Evolutionary conservation across 2,329 filamentous ascomycete species (phyloP), one percentile per base, ranked within the genome.

Genomic region (Calonectria honghensis): DNA sequence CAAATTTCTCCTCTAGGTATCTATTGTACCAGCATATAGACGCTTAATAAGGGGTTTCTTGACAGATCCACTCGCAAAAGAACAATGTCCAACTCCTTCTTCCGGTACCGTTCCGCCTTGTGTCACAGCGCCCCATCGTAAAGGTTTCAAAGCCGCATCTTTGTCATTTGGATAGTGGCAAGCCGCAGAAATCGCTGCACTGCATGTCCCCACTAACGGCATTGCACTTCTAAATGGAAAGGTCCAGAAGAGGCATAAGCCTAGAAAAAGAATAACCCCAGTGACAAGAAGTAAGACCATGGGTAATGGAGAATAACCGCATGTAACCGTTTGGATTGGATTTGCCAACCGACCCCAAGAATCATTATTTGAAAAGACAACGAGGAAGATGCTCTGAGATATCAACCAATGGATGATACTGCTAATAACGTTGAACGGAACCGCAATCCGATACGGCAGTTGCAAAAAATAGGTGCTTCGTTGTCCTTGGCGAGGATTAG

Each of bases 351-450:
- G 16, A 20, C 64, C 64, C 64, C 64, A 67, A 18, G 41, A 10
- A 6, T 35, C 20, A 20, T 67, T 52, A 10, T 24, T n/a, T 7
- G 45, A n/a, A 3, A 67, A n/a, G 5, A 67, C 45, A 18, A 45
- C 51, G 10, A 64, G 32, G 39, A 68, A 73, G 11, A 73, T 52
- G 54, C 70, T 73, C 51, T 64, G 70, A 2, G 64, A 73, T 9
- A 73, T 35, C 1, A 68, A 18, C 70, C 64, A 68, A 48, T 68
- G 54, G 2, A 73, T 54, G 2, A 54, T n/a, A 1, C 41, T 48
- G n/a, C 31, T 45, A 2, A 29, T 13, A 7, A 41, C 18, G 4
- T 16, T 64, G 6, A 63, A 48, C 3, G 64, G 65, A 7, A 73
- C 31, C 6, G 51, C 52, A 29, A 61, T 37, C 13, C 57, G 67